Conservation (phyloP, 805 yeast species). For the Saccharomycopsis babjevae region DNA sequence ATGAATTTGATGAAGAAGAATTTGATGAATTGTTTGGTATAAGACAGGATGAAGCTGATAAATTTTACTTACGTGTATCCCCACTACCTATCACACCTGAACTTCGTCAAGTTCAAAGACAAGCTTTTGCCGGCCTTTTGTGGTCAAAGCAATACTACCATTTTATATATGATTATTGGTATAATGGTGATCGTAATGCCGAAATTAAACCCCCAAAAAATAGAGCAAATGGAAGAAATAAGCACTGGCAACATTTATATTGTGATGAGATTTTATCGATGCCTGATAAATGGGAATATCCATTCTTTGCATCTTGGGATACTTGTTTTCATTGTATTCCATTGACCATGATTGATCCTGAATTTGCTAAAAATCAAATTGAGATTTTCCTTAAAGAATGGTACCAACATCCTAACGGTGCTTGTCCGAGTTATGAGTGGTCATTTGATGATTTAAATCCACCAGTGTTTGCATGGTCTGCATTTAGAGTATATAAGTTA, state of each 20-base stretch:
- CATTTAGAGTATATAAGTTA: slow-evolving; percentile 76
- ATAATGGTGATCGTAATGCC: slow-evolving; percentile 69
- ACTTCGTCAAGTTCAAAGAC: slow-evolving; percentile 76
- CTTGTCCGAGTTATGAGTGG: slow-evolving; percentile 95
- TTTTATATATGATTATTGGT: slow-evolving; percentile 80
- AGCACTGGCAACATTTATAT: slow-evolving; percentile 82
- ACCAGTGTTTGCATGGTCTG: slow-evolving; percentile 95
- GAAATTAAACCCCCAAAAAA: slow-evolving; percentile 70
- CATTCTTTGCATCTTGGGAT: slow-evolving; percentile 96
- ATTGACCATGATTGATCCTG: slow-evolving; percentile 86
- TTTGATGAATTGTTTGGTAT: slow-evolving; percentile 60
- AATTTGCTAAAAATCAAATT: slow-evolving; percentile 79
- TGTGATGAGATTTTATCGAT: slow-evolving; percentile 79
- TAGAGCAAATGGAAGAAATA: slow-evolving; percentile 79
- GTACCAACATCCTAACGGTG: slow-evolving; percentile 99
- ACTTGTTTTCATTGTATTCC: slow-evolving; percentile 93
- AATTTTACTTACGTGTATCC: slow-evolving; percentile 79
- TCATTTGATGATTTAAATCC: slow-evolving; percentile 93
- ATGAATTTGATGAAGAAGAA: slow-evolving; percentile 57
- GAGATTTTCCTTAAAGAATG: slow-evolving; percentile 84
- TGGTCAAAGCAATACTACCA: slow-evolving; percentile 93
- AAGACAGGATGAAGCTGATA: slow-evolving; percentile 83
- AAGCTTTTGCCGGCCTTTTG: slow-evolving; percentile 85
- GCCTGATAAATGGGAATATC: slow-evolving; percentile 96
- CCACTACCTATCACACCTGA: slow-evolving; percentile 79